Conservation (phyloP, 495 filamentous ascomycete genomes). For the Trichoderma reesei region DNA sequence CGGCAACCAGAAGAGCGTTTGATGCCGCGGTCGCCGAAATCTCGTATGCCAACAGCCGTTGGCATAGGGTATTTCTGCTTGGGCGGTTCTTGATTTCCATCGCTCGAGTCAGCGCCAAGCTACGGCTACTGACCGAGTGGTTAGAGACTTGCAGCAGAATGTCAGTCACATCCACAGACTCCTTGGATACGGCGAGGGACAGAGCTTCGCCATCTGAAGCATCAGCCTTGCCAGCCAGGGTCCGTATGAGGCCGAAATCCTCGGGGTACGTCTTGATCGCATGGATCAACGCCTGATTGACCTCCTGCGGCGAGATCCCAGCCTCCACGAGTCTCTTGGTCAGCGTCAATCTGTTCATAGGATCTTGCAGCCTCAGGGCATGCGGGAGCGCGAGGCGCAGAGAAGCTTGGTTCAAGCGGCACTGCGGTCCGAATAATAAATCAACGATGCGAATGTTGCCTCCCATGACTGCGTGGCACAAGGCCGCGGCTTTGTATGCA, state of each 20-base stretch:
- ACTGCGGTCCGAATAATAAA: constrained; percentile 22
- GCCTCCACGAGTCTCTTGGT: constrained; percentile 31
- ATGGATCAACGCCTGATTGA: constrained; percentile 34
- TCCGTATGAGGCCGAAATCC: constrained; percentile 31
- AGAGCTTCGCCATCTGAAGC: constrained; percentile 33
- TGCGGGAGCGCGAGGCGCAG: constrained; percentile 31
- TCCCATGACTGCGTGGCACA: constrained; percentile 29
- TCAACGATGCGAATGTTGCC: constrained; percentile 31
- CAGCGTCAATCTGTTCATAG: constrained; percentile 33
- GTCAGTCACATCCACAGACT: constrained; percentile 27
- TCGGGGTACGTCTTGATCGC: constrained; percentile 28
- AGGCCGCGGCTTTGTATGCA: constrained; percentile 30
- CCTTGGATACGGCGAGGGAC: constrained; percentile 24
- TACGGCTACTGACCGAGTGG: constrained; percentile 21
- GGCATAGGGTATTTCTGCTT: constrained; percentile 25
- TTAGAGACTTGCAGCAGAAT: constrained; percentile 23
- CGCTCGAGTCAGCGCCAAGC: constrained; percentile 24
- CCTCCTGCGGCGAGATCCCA: constrained; percentile 29
- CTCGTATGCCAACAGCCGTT: constrained; percentile 28
- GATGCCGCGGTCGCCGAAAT: constrained; percentile 26
- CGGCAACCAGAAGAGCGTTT: constrained; percentile 31
- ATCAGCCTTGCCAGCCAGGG: constrained; percentile 30
- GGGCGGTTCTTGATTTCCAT: constrained; percentile 21
- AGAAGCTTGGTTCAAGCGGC: constrained; percentile 22
- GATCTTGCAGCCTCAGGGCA: constrained; percentile 31